Conservation (phyloP, 108 stramenopile genomes). For the Stephanodiscus triporus region DNA sequence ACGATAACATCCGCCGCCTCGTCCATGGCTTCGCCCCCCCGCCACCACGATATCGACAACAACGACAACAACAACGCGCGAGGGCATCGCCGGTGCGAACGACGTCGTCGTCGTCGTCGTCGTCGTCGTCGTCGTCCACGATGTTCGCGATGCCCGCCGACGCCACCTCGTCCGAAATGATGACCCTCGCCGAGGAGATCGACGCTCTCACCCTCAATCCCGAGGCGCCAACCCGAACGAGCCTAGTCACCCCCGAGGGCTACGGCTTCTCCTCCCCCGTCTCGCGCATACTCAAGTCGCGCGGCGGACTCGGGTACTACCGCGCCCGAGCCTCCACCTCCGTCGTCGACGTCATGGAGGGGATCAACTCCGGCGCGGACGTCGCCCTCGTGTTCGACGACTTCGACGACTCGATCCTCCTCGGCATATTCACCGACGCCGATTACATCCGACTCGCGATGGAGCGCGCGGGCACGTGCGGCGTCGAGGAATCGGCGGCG, state of each 20-base stretch:
- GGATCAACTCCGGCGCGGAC: conserved; percentile 59
- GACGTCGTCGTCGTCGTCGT: too few relatives aligned
- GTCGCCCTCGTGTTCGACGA: conserved; percentile 80
- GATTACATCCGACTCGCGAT: conserved; percentile 89
- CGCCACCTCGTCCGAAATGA: not conserved
- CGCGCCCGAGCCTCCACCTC: conserved; percentile 59
- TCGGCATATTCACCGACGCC: conserved; percentile 92
- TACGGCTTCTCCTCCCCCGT: conserved; percentile 77
- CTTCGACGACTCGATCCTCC: conserved; percentile 41
- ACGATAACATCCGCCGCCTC: not conserved
- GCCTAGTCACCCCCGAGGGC: conserved; percentile 71
- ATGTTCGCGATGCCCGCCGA: too few relatives aligned
- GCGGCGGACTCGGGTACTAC: conserved; percentile 58
- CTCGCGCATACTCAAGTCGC: conserved; percentile 57
- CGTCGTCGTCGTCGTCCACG: too few relatives aligned
- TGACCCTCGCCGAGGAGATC: not conserved
- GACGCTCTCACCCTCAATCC: conserved; percentile 3
- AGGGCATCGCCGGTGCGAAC: not conserved
- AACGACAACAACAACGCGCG: not conserved
- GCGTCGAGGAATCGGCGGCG: conserved; percentile 67
- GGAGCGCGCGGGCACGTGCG: conserved; percentile 53
- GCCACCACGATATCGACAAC: not conserved
- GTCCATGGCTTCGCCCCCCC: conserved; percentile 11
- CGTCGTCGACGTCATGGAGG: conserved; percentile 83
- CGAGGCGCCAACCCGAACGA: conserved; percentile 26